These are phyloP conservation scores for Coniferiporia sulphurascens DNA, from an alignment of 1,284 basidiomycete genomes.

Conservation along the genomic window DNA sequence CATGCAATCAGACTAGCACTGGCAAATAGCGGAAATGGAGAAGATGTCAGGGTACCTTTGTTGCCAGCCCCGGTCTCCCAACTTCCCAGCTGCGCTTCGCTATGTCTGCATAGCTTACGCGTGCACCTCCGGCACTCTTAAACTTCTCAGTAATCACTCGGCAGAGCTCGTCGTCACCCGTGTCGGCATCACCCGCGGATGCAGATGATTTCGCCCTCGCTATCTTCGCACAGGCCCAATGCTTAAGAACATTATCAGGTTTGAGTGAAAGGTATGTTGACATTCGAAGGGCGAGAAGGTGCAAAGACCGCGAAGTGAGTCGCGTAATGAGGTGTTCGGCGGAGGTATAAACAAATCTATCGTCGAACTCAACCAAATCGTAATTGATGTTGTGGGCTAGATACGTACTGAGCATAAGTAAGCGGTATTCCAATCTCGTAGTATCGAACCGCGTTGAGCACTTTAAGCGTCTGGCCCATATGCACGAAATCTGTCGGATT, in stretches of 20 bases:
- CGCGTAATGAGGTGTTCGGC: slow-evolving; percentile 78
- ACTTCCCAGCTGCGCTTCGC: slow-evolving; percentile 92
- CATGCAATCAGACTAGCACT: not conserved
- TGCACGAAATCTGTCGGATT: slow-evolving; percentile 87
- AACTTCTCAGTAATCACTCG: slow-evolving; percentile 86
- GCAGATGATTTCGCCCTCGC: slow-evolving; percentile 58
- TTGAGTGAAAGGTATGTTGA: slow-evolving; percentile 80
- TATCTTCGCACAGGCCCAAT: slow-evolving; percentile 96
- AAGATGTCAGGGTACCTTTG: slow-evolving; percentile 53
- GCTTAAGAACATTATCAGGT: slow-evolving; percentile 84
- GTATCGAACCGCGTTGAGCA: slow-evolving; percentile 90
- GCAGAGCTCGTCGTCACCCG: slow-evolving; percentile 77
- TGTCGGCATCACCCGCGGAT: slow-evolving; percentile 44
- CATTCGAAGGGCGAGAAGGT: slow-evolving; percentile 90
- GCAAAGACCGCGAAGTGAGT: slow-evolving; percentile 83
- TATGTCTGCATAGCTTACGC: slow-evolving; percentile 93
- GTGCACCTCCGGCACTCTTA: slow-evolving; percentile 58
- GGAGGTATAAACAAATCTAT: slow-evolving; percentile 73
- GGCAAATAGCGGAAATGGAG: not conserved
- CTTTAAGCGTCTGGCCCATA: slow-evolving; percentile 89
- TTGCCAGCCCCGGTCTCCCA: slow-evolving; percentile 81
- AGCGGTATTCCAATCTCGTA: slow-evolving; percentile 93
- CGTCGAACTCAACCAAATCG: not conserved
- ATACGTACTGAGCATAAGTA: slow-evolving; percentile 79
- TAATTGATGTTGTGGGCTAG: slow-evolving; percentile 1